Percentiles rank a stretch among this genome's conserved stretches.
Evolutionary conservation across 2,329 filamentous ascomycete species (phyloP).

Genomic region (Fusarium heterosporum): DNA sequence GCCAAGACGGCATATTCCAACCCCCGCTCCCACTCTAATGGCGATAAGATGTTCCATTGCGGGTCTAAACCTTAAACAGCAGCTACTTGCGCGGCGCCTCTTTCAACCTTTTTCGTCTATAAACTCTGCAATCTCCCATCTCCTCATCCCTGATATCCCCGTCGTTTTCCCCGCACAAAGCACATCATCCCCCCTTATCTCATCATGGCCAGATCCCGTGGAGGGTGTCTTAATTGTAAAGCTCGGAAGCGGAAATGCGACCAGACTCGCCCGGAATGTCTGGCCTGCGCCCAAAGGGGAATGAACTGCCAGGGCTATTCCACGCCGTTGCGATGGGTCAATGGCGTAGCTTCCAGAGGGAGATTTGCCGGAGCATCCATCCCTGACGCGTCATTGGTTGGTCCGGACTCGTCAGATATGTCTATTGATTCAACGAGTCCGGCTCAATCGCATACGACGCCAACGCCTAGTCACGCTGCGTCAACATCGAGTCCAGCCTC

Average conservation of each 20-base stretch:
- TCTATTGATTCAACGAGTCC: conserved; percentile 8
- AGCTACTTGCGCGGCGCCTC: conserved; percentile 41
- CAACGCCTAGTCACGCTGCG: neutral
- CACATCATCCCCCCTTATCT: neutral
- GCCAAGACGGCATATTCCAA: too few relatives aligned
- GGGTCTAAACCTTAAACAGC: conserved; percentile 11
- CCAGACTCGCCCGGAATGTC: conserved; percentile 38
- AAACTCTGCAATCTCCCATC: conserved; percentile 11
- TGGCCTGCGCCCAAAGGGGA: conserved; percentile 36
- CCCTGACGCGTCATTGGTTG: conserved; percentile 26
- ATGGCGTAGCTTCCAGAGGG: conserved; percentile 43
- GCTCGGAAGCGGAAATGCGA: conserved; percentile 45
- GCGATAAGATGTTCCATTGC: conserved; percentile 2
- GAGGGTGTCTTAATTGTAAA: conserved; percentile 46
- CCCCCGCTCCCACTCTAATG: neutral
- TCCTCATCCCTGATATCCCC: conserved; percentile 5
- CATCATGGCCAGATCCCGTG: conserved; percentile 41
- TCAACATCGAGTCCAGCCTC: conserved; percentile 23
- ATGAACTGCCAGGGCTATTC: conserved; percentile 42
- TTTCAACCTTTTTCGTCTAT: conserved; percentile 46
- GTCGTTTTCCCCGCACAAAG: neutral
- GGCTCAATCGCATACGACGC: conserved; percentile 7
- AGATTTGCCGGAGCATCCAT: conserved; percentile 40
- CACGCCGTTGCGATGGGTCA: conserved; percentile 42
- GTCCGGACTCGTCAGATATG: neutral